These are phyloP conservation scores for Rhizoctonia solani DNA, from an alignment of 1,284 basidiomycete species.

Conservation along the genomic window DNA sequence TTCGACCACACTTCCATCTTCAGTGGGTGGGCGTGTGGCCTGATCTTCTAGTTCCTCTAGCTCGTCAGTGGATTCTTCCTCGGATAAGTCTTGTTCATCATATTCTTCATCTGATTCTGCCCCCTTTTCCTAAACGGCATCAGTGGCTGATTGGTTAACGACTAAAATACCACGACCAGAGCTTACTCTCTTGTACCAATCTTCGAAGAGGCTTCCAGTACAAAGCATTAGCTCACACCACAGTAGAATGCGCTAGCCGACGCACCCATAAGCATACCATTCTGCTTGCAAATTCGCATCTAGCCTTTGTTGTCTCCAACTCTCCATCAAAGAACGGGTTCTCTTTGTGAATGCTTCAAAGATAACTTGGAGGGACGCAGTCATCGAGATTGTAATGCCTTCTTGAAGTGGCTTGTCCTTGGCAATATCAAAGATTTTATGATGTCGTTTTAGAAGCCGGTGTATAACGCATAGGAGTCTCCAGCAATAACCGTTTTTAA, in stretches of 20 bases:
- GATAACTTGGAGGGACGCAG: conserved; percentile 17
- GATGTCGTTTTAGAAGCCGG: conserved; percentile 14
- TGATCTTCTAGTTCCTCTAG: conserved; percentile 17
- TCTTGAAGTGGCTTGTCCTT: conserved; percentile 26
- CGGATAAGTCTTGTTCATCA: conserved; percentile 17
- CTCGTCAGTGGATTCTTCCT: background rate
- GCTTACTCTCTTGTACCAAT: conserved; percentile 17
- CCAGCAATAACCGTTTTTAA: too few species aligned
- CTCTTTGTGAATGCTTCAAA: conserved; percentile 25
- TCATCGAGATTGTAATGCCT: conserved; percentile 8
- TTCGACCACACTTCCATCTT: background rate
- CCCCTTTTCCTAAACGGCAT: conserved; percentile 7
- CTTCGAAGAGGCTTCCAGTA: conserved; percentile 6
- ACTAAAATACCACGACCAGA: background rate
- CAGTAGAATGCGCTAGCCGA: background rate
- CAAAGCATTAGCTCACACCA: background rate
- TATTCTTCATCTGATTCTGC: conserved; percentile 3
- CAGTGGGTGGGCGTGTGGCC: conserved; percentile 20
- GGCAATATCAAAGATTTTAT: conserved; percentile 28
- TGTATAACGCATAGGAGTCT: conserved; percentile 29
- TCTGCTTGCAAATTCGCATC: conserved; percentile 7
- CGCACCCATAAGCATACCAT: conserved; percentile 31
- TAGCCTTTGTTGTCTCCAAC: conserved; percentile 27
- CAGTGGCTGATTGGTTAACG: background rate
- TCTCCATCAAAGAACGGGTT: conserved; percentile 17